These are phyloP conservation scores for Coriolopsis trogii DNA, from an alignment of 1,284 basidiomycete species.

Conservation along the genomic window DNA sequence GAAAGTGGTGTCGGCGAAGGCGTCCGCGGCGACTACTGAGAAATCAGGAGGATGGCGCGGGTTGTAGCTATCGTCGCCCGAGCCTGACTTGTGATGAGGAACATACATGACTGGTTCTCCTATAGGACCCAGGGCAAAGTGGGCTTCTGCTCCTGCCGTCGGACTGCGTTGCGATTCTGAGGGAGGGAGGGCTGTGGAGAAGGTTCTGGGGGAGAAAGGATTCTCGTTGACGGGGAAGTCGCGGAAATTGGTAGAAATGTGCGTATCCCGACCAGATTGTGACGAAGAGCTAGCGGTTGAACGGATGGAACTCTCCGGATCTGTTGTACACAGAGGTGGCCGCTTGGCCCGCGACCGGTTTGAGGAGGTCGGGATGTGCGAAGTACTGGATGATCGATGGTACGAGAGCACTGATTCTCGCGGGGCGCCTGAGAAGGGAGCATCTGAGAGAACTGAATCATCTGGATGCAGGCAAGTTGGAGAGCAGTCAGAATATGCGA, in stretches of 20 bases:
- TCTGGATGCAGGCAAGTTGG: too few species aligned
- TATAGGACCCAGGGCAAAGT: conserved; percentile 21
- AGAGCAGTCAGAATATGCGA: not conserved
- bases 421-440: not conserved
- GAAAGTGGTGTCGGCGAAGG: conserved; percentile 25
- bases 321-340: not conserved
- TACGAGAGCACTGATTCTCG: not conserved
- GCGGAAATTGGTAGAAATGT: conserved; percentile 28
- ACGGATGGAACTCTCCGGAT: too few species aligned
- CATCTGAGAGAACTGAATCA: not conserved
- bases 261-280: not conserved
- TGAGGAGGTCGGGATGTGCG: not conserved
- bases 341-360: not conserved
- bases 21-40: conserved; percentile 33
- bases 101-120: conserved; percentile 25
- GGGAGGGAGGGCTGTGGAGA: conserved; percentile 19
- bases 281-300: too few species aligned
- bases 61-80: conserved; percentile 18
- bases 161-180: not conserved
- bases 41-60: conserved; percentile 34
- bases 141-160: conserved; percentile 2
- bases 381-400: conserved; percentile 6
- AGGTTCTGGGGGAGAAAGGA: conserved; percentile 27
- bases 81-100: not conserved
- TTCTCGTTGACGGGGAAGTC: conserved; percentile 29